A percentile compares a stretch with the other conserved stretches of the same genome.
These are phyloP conservation scores for Aschersonia sp. DNA, from an alignment of 2,329 filamentous ascomycete genomes.

Conservation along the genomic window DNA sequence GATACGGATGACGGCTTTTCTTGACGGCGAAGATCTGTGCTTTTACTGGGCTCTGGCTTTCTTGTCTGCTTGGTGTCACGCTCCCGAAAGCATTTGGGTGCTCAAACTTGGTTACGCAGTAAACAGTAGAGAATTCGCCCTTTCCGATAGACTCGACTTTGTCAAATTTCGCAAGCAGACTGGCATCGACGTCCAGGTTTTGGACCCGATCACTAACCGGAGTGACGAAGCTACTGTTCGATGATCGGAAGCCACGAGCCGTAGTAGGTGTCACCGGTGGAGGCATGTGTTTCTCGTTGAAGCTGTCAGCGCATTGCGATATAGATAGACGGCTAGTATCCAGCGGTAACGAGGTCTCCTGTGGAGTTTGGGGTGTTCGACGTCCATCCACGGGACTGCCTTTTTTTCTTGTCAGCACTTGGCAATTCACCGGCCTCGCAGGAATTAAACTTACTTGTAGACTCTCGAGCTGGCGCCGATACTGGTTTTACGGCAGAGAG, in stretches of 20 bases:
- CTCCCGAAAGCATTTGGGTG: conserved; percentile 21
- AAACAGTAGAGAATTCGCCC: conserved; percentile 90
- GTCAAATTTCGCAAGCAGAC: conserved; percentile 61
- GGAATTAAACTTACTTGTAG: conserved; percentile 27
- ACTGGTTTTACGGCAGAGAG: conserved; percentile 23
- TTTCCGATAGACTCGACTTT: conserved; percentile 68
- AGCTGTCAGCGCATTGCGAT: conserved; percentile 38
- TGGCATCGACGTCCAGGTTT: conserved; percentile 56
- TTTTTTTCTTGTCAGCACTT: conserved; percentile 12
- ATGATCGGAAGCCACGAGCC: conserved; percentile 33
- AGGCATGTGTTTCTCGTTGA: conserved; percentile 20
- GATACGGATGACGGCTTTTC: conserved; percentile 71
- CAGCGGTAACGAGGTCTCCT: conserved; percentile 56
- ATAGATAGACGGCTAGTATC: conserved; percentile 78
- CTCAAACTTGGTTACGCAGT: conserved; percentile 46
- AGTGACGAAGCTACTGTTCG: conserved; percentile 45
- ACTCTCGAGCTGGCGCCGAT: conserved; percentile 16
- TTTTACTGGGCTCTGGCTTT: conserved; percentile 37
- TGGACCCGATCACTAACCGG: conserved; percentile 55
- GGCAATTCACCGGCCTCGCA: not conserved
- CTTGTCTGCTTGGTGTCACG: conserved; percentile 27
- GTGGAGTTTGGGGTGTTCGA: conserved; percentile 63
- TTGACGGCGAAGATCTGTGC: conserved; percentile 78
- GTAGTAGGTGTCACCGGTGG: conserved; percentile 71
- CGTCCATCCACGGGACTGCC: conserved; percentile 46